Percentiles rank a stretch among this genome's conserved stretches.
These are phyloP conservation scores for Cutaneotrichosporon dermatis DNA, from an alignment of 1,284 basidiomycete species.

Conservation along the genomic window DNA sequence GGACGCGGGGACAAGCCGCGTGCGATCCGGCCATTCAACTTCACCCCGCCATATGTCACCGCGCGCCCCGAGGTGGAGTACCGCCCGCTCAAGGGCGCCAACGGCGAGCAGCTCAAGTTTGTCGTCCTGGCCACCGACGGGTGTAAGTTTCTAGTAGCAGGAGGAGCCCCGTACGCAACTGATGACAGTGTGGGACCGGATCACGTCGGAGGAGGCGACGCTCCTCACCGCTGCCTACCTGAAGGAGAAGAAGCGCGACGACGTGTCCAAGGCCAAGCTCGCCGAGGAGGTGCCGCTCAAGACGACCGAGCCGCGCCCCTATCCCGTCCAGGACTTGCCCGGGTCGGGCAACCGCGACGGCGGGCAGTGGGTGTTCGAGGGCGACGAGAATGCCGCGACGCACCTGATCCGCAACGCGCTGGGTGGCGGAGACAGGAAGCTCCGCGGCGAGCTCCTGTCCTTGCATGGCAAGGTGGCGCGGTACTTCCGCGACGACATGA, in stretches of 20 bases:
- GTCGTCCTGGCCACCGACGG: slow-evolving; percentile 89
- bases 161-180: neutral
- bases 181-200: slow-evolving; percentile 73
- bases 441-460: slow-evolving; percentile 69
- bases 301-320: slow-evolving; percentile 29
- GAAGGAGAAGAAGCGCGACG: slow-evolving; percentile 56
- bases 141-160: slow-evolving; percentile 39
- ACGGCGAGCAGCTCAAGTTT: slow-evolving; percentile 57
- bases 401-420: slow-evolving; percentile 93
- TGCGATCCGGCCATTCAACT: slow-evolving; percentile 58
- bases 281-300: slow-evolving; percentile 27
- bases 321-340: slow-evolving; percentile 40
- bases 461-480: slow-evolving; percentile 77
- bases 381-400: slow-evolving; percentile 79
- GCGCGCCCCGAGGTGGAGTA: slow-evolving; percentile 85
- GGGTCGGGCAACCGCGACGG: slow-evolving; percentile 17
- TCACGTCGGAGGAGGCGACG: slow-evolving; percentile 93
- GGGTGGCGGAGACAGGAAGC: slow-evolving; percentile 71
- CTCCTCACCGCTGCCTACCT: slow-evolving; percentile 81
- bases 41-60: slow-evolving; percentile 90
- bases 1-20: slow-evolving; percentile 64
- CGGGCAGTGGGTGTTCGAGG: slow-evolving; percentile 67
- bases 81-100: slow-evolving; percentile 54
- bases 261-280: slow-evolving; percentile 32
- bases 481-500: slow-evolving; percentile 80